Conservation (phyloP, 2,329 filamentous ascomycete species). For the Leptosphaerulina australis region DNA sequence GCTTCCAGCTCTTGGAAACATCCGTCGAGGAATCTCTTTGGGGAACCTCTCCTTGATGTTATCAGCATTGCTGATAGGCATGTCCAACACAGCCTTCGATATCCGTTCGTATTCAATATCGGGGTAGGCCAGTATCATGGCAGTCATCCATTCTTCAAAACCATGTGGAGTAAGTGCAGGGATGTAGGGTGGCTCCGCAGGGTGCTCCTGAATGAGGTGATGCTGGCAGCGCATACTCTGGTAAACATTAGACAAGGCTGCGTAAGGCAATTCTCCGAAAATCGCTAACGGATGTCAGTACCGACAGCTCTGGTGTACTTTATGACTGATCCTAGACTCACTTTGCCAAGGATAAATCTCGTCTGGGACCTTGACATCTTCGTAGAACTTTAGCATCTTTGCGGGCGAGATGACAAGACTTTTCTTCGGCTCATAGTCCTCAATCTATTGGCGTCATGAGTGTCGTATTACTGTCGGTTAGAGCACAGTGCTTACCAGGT, state of each 20-base stretch:
- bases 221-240: slow-evolving; percentile 56
- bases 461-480: not conserved
- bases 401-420: slow-evolving; percentile 75
- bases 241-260: slow-evolving; percentile 54
- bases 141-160: slow-evolving; percentile 68
- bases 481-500: slow-evolving; percentile 63
- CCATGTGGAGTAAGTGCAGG: slow-evolving; percentile 56
- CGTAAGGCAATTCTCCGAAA: slow-evolving; percentile 52
- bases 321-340: slow-evolving; percentile 47
- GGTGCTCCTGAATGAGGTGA: slow-evolving; percentile 54
- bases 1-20: slow-evolving; percentile 69
- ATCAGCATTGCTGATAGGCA: slow-evolving; percentile 71
- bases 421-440: slow-evolving; percentile 69
- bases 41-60: slow-evolving; percentile 75
- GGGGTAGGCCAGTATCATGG: slow-evolving; percentile 76
- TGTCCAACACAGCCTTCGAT: slow-evolving; percentile 68
- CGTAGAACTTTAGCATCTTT: slow-evolving; percentile 78
- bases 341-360: slow-evolving; percentile 74
- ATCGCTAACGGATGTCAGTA: slow-evolving; percentile 37
- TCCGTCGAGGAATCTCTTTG: slow-evolving; percentile 74
- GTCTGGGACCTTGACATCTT: slow-evolving; percentile 65
- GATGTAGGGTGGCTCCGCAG: slow-evolving; percentile 51
- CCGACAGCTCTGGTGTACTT: not conserved
- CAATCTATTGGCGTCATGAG: slow-evolving; percentile 58
- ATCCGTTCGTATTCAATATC: slow-evolving; percentile 75